Evolutionary conservation across 805 yeast genomes (phyloP).

Genomic region (Maudiozyma turicensis): DNA sequence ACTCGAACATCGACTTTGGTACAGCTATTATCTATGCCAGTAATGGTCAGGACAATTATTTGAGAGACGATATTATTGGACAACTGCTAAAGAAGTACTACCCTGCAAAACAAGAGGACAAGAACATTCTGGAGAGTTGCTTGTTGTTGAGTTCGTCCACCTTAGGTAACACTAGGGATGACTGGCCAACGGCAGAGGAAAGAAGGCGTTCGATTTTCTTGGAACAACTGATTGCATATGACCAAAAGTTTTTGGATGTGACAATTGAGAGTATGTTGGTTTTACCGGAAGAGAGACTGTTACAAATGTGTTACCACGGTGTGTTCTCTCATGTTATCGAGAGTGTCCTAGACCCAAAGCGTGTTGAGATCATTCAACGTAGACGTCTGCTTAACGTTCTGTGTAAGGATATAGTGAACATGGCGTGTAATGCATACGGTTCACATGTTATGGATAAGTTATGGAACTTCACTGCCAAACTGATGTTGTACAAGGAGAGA

Average conservation of each 20-base stretch:
- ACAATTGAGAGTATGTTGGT: slow-evolving; percentile 52
- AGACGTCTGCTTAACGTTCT: slow-evolving; percentile 61
- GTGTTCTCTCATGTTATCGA: slow-evolving; percentile 88
- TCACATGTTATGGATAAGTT: slow-evolving; percentile 82
- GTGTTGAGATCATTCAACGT: slow-evolving; percentile 44
- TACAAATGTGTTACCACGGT: slow-evolving; percentile 78
- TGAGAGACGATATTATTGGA: slow-evolving; percentile 48
- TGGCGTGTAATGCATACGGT: slow-evolving; percentile 81
- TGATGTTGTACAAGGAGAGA: slow-evolving; percentile 79
- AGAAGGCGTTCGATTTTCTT: slow-evolving; percentile 68
- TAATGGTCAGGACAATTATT: slow-evolving; percentile 43
- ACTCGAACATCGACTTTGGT: slow-evolving; percentile 63
- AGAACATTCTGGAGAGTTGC: slow-evolving; percentile 56
- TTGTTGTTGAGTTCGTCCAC: slow-evolving; percentile 60
- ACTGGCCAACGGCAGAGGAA: slow-evolving; percentile 90
- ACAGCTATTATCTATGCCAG: slow-evolving; percentile 60
- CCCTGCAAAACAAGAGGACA: slow-evolving; percentile 29
- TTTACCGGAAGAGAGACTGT: slow-evolving; percentile 49
- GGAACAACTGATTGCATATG: slow-evolving; percentile 64
- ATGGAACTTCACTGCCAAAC: slow-evolving; percentile 68
- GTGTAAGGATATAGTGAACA: slow-evolving; percentile 43
- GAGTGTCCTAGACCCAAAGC: slow-evolving; percentile 42
- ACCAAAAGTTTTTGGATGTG: slow-evolving; percentile 46
- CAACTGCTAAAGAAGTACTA: slow-evolving; percentile 39
- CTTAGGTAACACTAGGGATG: slow-evolving; percentile 70